These are phyloP conservation scores for Tuber indicum DNA, from an alignment of 495 filamentous ascomycete genomes.

Conservation along the genomic window DNA sequence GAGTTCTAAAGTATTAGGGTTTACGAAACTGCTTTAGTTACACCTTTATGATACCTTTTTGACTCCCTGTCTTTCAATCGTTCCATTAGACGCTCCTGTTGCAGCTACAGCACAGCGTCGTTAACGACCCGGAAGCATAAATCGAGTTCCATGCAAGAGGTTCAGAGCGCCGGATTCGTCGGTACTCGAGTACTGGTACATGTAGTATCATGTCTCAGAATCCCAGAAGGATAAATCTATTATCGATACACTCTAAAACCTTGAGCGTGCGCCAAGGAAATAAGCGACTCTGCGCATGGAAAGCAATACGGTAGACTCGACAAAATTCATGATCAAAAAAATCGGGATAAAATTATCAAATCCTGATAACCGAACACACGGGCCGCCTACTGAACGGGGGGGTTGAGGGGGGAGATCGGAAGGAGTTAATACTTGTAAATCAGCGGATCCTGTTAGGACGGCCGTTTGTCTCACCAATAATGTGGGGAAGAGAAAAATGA, in stretches of 20 bases:
- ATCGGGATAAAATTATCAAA: background rate
- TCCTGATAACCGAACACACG: background rate
- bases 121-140: background rate
- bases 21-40: constrained; percentile 1
- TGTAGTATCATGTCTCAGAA: background rate
- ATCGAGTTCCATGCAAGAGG: background rate
- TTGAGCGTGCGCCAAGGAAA: background rate
- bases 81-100: background rate
- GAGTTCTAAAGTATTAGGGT: background rate
- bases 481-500: background rate
- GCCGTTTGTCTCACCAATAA: constrained; percentile 2
- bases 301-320: background rate
- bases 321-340: background rate
- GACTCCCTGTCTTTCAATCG: background rate
- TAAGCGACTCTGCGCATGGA: background rate
- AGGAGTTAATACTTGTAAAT: background rate
- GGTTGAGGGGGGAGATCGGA: background rate
- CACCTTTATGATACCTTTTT: background rate
- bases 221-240: background rate
- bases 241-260: background rate
- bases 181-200: background rate
- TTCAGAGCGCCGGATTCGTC: constrained; percentile 1
- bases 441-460: background rate
- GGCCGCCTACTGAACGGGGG: background rate
- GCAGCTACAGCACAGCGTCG: background rate